phyloP scores from a whole-genome alignment of 495 filamentous ascomycete genomes.

The Tirmania nivea region DNA sequence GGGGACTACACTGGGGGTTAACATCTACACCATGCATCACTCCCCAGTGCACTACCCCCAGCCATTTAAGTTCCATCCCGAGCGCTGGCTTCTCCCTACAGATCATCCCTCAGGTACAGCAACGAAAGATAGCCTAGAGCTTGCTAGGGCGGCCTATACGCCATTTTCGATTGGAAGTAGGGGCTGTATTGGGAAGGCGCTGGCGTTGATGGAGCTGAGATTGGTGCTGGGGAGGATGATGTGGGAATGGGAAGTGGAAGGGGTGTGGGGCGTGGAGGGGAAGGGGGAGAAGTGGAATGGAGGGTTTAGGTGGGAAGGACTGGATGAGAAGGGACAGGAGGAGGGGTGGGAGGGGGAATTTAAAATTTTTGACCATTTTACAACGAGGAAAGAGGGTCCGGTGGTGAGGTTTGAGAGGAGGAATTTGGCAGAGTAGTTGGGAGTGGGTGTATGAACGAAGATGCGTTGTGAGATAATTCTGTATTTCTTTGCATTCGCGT shows the following conservation, averaged over 20 bases:
- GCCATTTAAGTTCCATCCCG: constrained; percentile 25
- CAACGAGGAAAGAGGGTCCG: constrained; percentile 16
- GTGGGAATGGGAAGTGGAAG: constrained; percentile 14
- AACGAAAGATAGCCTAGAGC: constrained; percentile 5
- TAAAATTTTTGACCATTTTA: constrained; percentile 18
- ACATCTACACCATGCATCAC: constrained; percentile 35
- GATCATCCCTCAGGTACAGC: not conserved
- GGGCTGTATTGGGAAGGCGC: constrained; percentile 35
- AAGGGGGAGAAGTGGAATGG: constrained; percentile 14
- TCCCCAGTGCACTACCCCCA: constrained; percentile 32
- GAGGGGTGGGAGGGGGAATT: constrained; percentile 6
- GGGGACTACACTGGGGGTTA: constrained; percentile 32
- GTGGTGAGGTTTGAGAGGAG: constrained; percentile 6
- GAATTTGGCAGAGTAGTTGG: not conserved
- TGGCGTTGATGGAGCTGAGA: constrained; percentile 35
- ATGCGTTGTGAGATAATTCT: too few relatives aligned
- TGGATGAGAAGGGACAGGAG: not conserved
- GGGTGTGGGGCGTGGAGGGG: constrained; percentile 8
- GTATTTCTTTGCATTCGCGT: too few relatives aligned
- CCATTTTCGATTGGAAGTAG: constrained; percentile 37
- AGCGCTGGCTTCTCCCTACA: constrained; percentile 22
- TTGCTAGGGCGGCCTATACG: constrained; percentile 24
- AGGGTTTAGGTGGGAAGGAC: constrained; percentile 4
- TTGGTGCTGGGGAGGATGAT: constrained; percentile 30
- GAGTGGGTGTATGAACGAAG: too few relatives aligned